A percentile compares a stretch with the other conserved stretches of the same genome.
Conservation (phyloP, 179 eudicot genomes). For the Actinidia arguta region DNA sequence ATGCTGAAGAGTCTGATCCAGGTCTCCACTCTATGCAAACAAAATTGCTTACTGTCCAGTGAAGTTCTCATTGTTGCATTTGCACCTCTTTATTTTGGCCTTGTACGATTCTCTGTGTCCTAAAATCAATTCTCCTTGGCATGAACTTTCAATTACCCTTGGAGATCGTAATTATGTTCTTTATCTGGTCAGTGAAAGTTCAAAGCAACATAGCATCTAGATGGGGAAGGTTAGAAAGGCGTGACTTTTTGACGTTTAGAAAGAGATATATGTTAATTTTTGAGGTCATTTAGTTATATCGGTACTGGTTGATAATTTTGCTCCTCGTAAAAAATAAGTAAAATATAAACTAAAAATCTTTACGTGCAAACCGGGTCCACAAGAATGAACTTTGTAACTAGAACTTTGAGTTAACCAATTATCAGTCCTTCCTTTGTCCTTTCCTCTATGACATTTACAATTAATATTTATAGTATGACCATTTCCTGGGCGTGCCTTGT, state of each 20-base stretch:
- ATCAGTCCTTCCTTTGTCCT: background rate
- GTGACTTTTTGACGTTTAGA: background rate
- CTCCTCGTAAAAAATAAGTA: no score
- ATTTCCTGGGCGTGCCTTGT: background rate
- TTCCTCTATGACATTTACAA: background rate
- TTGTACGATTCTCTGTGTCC: background rate
- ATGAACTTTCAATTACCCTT: background rate
- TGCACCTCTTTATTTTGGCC: background rate
- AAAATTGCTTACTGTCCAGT: background rate
- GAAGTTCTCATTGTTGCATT: background rate
- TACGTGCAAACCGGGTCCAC: background rate
- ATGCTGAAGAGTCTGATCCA: slow-evolving; percentile 30
- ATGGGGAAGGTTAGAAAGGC: background rate
- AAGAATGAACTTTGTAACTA: background rate
- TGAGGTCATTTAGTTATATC: no score
- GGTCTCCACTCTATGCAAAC: slow-evolving; percentile 26
- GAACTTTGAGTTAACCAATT: background rate
- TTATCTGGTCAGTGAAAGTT: background rate
- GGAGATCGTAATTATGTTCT: background rate
- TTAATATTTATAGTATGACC: no score
- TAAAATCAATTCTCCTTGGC: background rate
- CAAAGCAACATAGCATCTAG: background rate
- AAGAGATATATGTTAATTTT: no score
- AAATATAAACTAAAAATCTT: no score
- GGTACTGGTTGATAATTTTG: no score